These are phyloP conservation scores for Botryosphaeria dothidea DNA, from an alignment of 2,329 filamentous ascomycete genomes.

Conservation along the genomic window DNA sequence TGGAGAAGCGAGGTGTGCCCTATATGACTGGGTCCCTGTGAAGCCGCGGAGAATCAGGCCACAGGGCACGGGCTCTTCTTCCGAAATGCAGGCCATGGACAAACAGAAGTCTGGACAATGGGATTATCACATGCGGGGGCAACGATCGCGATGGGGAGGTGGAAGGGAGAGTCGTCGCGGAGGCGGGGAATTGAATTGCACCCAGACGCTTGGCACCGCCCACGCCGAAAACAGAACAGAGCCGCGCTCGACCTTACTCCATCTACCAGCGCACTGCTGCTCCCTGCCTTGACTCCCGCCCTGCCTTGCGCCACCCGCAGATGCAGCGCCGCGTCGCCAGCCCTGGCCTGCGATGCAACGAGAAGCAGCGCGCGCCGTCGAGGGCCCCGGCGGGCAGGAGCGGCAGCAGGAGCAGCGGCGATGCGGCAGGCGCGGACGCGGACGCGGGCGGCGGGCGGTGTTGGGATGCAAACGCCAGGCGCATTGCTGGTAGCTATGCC, in stretches of 20 bases:
- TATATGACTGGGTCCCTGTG: no score
- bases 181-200: background rate
- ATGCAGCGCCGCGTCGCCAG: background rate
- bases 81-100: background rate
- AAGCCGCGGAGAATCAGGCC: background rate
- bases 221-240: background rate
- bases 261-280: background rate
- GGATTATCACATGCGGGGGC: background rate
- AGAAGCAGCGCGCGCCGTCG: background rate
- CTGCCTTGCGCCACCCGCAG: background rate
- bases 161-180: background rate
- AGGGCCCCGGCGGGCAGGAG: background rate
- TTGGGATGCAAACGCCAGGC: slow-evolving; percentile 8
- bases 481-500: slow-evolving; percentile 10
- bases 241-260: background rate
- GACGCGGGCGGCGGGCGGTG: background rate
- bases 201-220: background rate
- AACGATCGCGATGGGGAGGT: background rate
- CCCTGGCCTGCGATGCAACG: background rate
- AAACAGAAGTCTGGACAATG: background rate
- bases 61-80: background rate
- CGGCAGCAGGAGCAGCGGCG: background rate
- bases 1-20: no score
- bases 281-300: background rate
- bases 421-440: background rate